A percentile compares a stretch with the other conserved stretches of the same genome.
phyloP scores from a whole-genome alignment of 75 land plant species.

The Chamaecyparis obtusa region DNA sequence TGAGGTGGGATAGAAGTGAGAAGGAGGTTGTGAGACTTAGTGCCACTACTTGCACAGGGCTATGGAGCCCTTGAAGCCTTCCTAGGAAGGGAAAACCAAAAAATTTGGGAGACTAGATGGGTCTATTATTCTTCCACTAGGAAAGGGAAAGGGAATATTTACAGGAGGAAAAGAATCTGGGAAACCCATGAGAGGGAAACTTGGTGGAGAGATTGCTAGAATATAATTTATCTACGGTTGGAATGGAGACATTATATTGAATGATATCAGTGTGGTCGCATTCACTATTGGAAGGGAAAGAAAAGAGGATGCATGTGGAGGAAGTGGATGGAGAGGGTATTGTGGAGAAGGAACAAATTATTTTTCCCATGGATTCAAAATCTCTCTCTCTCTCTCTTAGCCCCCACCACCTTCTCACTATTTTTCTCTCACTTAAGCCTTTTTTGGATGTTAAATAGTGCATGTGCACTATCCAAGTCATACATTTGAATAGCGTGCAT shows the following conservation, averaged over 20 bases:
- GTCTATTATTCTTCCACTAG: not conserved
- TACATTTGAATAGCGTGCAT: no score
- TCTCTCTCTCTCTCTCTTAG: no score
- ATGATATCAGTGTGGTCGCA: not conserved
- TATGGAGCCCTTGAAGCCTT: not conserved
- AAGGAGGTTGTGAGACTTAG: conserved; percentile 28
- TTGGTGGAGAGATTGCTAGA: not conserved
- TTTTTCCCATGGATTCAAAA: not conserved
- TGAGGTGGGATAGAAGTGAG: conserved; percentile 19
- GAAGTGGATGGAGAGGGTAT: not conserved
- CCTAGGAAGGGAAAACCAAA: not conserved
- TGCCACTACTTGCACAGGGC: not conserved
- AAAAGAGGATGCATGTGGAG: not conserved
- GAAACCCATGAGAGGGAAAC: not conserved
- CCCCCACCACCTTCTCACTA: no score
- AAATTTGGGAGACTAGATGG: not conserved
- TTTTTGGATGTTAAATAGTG: no score
- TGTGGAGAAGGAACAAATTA: not conserved
- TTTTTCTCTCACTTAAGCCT: no score
- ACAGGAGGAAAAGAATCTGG: not conserved
- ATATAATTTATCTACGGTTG: not conserved
- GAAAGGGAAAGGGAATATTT: not conserved
- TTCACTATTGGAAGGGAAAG: not conserved
- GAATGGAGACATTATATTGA: not conserved
- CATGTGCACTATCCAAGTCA: no score